Base-by-base conservation (phyloP, 1,284 basidiomycete genomes). In the Ceratorhiza oryzae-sativae region DNA sequence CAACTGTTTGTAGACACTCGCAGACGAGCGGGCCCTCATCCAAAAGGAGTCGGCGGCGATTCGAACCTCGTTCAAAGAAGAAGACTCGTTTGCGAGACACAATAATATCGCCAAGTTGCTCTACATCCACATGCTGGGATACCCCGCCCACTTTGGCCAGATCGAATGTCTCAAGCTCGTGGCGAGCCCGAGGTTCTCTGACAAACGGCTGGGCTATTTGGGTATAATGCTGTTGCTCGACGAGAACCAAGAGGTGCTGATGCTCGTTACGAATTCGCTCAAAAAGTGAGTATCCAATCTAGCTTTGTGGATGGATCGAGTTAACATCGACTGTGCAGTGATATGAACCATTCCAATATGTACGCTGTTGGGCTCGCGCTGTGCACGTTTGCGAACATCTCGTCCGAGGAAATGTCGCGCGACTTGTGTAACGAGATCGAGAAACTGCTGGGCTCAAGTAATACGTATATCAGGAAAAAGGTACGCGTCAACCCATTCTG, bases 311-410 rank as follows among this genome's bases (percentile, higher is more conserved):
- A 20, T n/a, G 32, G 42, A 8, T 9, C 36, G 49, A 42, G 41
- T 27, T 72, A 39, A 60, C 74, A 51, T 25, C 68, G 59, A 55
- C n/a, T n/a, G n/a, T 58, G n/a, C 78, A 98, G 96, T 82, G 97
- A 99, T 82, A 96, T 99, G 95, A 98, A 99, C 81, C 96, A 98
- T 82, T 92, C 96, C 12, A 99, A 98, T 82, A 98, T 98, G 94
- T 99, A 98, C 80, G 94, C 94, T 9, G 97, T 99, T 46, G 97
- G 97, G 20, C 87, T 99, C 63, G 97, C 96, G 1, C 87, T 99
- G 49, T 98, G 96, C 79, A 99, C 97, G 0, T 99, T 99, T 80
- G 97, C 97, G 75, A 98, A 99, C 79, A 99, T 99, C 76, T 94
- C 97, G 9, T 98, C 95, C 12, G 97, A 99, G 81, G 95, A 98